phyloP scores from a whole-genome alignment of 2,329 filamentous ascomycete species.

The Diaporthe destruens region DNA sequence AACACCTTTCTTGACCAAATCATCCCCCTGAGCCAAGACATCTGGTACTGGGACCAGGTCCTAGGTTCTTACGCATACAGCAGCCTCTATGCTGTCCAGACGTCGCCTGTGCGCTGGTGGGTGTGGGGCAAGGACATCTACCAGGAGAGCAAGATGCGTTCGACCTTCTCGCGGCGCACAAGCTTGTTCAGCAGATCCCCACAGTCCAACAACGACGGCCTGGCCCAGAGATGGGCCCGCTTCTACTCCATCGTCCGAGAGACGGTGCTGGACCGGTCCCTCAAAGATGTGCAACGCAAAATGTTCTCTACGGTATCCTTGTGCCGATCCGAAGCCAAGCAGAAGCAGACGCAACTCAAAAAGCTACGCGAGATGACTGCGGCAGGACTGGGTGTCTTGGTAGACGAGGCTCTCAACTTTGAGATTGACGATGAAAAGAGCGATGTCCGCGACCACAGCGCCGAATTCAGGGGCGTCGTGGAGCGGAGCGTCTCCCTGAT shows the following conservation, averaged over 20 bases:
- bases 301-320: constrained; percentile 84
- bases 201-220: constrained; percentile 43
- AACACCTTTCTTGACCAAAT: constrained; percentile 85
- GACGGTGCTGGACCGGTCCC: constrained; percentile 78
- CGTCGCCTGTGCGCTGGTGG: constrained; percentile 81
- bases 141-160: constrained; percentile 66
- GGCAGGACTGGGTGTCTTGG: constrained; percentile 86
- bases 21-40: constrained; percentile 84
- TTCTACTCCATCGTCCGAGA: constrained; percentile 87
- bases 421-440: constrained; percentile 68
- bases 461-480: constrained; percentile 77
- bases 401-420: constrained; percentile 85
- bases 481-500: constrained; percentile 86
- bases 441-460: constrained; percentile 56
- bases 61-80: constrained; percentile 83
- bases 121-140: constrained; percentile 79
- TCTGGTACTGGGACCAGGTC: constrained; percentile 96
- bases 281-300: constrained; percentile 77
- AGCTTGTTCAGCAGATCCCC: constrained; percentile 37
- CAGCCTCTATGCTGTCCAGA: constrained; percentile 87
- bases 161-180: constrained; percentile 47
- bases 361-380: constrained; percentile 84
- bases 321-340: constrained; percentile 79
- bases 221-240: constrained; percentile 69
- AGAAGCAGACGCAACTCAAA: constrained; percentile 79